These are phyloP conservation scores for Mangifera indica DNA, from an alignment of 345 rosid genomes.

Conservation along the genomic window DNA sequence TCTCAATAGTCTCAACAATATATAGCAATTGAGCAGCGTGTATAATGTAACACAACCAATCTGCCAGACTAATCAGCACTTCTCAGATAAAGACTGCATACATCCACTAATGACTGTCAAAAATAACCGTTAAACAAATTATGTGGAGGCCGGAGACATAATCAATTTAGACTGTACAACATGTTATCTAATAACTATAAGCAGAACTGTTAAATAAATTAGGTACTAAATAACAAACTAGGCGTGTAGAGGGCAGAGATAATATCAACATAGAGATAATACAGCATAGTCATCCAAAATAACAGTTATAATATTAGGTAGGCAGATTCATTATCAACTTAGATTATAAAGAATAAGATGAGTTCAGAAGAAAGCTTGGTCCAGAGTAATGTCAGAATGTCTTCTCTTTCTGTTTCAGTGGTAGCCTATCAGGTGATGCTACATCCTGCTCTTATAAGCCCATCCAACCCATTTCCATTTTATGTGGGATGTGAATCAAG, in stretches of 20 bases:
- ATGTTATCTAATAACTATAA: too few relatives aligned
- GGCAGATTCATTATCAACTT: too few relatives aligned
- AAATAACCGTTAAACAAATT: too few relatives aligned
- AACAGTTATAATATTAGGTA: too few relatives aligned
- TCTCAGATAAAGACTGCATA: neutral
- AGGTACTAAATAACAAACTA: too few relatives aligned
- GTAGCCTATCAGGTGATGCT: too few relatives aligned
- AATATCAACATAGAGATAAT: constrained; percentile 4
- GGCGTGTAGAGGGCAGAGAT: neutral
- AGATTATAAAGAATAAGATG: constrained; percentile 2
- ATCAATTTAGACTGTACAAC: too few relatives aligned
- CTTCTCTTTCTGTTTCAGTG: neutral
- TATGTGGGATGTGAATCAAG: too few relatives aligned
- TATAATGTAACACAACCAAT: neutral
- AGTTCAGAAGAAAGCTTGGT: neutral
- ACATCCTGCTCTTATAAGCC: too few relatives aligned
- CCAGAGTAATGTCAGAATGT: neutral
- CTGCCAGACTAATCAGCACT: neutral
- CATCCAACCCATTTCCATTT: too few relatives aligned
- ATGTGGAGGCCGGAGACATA: too few relatives aligned
- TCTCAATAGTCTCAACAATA: neutral
- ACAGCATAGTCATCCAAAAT: neutral
- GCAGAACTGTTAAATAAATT: too few relatives aligned
- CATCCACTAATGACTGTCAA: neutral
- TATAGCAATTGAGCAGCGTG: neutral